phyloP scores from a whole-genome alignment of 2,329 filamentous ascomycete species.

The Elsinoe ampelina region DNA sequence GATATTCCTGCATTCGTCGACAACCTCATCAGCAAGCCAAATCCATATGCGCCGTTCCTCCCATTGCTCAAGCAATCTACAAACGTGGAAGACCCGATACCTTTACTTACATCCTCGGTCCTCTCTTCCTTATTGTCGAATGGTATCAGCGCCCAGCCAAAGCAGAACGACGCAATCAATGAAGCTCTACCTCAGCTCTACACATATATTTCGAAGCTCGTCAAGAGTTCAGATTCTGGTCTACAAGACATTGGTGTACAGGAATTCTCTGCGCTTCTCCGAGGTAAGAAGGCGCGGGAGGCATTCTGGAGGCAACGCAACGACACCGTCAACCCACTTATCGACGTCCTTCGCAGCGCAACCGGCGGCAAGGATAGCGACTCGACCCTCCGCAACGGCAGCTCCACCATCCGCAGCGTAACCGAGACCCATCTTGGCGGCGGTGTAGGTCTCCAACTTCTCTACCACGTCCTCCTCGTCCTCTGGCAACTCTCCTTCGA shows the following conservation, averaged over 20 bases:
- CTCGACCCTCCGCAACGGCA: conserved; percentile 45
- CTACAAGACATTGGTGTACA: conserved; percentile 94
- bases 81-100: conserved; percentile 78
- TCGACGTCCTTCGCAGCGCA: conserved; percentile 68
- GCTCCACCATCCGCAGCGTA: conserved; percentile 38
- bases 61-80: conserved; percentile 75
- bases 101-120: conserved; percentile 80
- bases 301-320: conserved; percentile 87
- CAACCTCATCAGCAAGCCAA: conserved; percentile 62
- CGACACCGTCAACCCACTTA: conserved; percentile 71
- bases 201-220: conserved; percentile 73
- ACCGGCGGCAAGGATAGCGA: conserved; percentile 65
- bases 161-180: conserved; percentile 52
- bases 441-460: conserved; percentile 79
- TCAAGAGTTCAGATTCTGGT: conserved; percentile 77
- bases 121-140: conserved; percentile 68
- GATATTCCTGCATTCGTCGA: conserved; percentile 71
- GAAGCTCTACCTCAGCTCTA: conserved; percentile 74
- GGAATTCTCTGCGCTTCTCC: conserved; percentile 76
- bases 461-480: conserved; percentile 89
- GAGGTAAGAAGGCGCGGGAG: conserved; percentile 61
- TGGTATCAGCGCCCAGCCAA: conserved; percentile 52
- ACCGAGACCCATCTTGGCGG: conserved; percentile 55
- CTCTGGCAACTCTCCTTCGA: conserved; percentile 98
- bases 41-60: conserved; percentile 66